phyloP scores from a whole-genome alignment of 495 filamentous ascomycete genomes.

The Oidiodendron maius region DNA sequence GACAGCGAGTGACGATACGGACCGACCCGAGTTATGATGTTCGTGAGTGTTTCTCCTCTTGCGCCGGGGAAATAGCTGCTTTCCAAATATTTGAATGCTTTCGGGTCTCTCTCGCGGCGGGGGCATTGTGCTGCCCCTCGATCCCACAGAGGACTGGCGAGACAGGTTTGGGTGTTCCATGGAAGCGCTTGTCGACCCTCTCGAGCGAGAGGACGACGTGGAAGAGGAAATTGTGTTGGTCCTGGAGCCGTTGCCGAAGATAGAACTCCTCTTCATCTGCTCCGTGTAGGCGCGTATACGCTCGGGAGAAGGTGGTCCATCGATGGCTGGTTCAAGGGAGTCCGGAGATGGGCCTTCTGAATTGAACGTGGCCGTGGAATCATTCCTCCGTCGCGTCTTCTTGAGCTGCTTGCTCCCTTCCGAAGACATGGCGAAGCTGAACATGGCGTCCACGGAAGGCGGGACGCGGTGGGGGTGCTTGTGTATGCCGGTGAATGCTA shows the following conservation, averaged over 20 bases:
- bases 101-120: conserved; percentile 38
- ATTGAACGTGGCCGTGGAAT: too few relatives aligned
- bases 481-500: too few relatives aligned
- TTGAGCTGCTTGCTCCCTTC: conserved; percentile 10
- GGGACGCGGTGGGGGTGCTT: too few relatives aligned
- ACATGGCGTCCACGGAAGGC: too few relatives aligned
- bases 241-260: conserved; percentile 25
- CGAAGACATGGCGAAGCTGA: conserved; percentile 6
- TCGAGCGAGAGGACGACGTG: conserved; percentile 41
- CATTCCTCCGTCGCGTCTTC: too few relatives aligned
- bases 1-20: conserved; percentile 13
- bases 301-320: conserved; percentile 49
- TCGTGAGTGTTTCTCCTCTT: conserved; percentile 12
- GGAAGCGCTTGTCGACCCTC: conserved; percentile 13
- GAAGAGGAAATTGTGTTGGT: conserved; percentile 33
- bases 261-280: conserved; percentile 41
- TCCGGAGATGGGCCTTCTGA: conserved; percentile 9
- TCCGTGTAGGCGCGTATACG: conserved; percentile 44
- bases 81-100: conserved; percentile 46
- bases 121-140: conserved; percentile 36
- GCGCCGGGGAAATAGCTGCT: conserved; percentile 34
- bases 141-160: conserved; percentile 43
- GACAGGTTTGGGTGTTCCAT: conserved; percentile 24
- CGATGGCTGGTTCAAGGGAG: conserved; percentile 39
- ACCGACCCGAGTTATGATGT: background rate